Evolutionary conservation across 441 rosid species (phyloP), one percentile per base, ranked within the genome.

Genomic region (Arabidopsis lyrata): DNA sequence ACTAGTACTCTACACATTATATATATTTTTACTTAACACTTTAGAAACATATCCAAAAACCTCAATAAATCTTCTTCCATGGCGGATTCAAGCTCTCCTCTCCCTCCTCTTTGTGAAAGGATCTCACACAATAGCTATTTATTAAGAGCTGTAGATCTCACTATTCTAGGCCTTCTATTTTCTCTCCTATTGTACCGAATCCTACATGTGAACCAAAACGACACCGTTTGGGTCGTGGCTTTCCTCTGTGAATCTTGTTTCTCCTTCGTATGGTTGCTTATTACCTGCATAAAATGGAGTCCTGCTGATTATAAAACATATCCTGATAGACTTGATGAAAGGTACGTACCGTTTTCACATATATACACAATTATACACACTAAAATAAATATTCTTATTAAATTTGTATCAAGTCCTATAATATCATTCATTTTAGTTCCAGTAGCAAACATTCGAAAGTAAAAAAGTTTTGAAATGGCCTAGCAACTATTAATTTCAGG

Each of bases 231-330:
- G 97, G 18, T 84, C 44, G 77, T 89, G 10, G 94, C 94, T 22
- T 70, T 91, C 47, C 36, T 81, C 1, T 90, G 97, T 52, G 94
- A 93, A 80, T 68, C 84, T 2, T 84, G 68, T 57, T 90, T 93
- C 78, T 47, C 89, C 16, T 81, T 86, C 77, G 1, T 57, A n/a
- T 91, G 94, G 96, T 2, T 81, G 58, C 70, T 91, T 72, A 29
- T 54, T 29, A 63, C 81, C 34, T 74, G n/a, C 79, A 36, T 10
- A 62, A 89, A 86, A 78, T 89, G 98, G 91, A 89, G 66, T 68
- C 97, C 86, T n/a, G 80, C 84, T 14, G 49, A 68, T 0, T 75
- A 76, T 72, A 81, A 70, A 70, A 72, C 91, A 1, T 82, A 81
- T 75, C 86, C 86, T 1, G 66, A 86, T 39, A 87, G 80, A 57